phyloP scores from a whole-genome alignment of 202 grass and related monocot genomes.

The Zoysia matrella region DNA sequence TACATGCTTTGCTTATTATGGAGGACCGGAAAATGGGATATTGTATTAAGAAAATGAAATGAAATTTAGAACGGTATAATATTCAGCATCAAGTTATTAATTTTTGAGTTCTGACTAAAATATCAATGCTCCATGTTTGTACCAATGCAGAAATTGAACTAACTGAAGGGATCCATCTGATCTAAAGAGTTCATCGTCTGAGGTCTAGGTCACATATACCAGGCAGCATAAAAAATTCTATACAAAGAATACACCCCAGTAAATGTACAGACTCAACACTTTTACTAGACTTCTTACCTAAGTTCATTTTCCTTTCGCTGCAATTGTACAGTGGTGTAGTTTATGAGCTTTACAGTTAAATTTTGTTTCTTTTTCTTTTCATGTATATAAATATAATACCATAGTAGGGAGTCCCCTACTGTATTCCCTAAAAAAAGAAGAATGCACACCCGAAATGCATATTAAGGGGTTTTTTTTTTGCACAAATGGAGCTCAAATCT shows the following conservation, averaged over 20 bases:
- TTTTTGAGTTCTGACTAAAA: constrained; percentile 2
- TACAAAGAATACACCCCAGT: background rate
- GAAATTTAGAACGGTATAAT: background rate
- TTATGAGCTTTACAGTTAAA: no score
- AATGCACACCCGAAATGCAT: background rate
- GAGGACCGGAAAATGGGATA: background rate
- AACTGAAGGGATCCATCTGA: constrained; percentile 2
- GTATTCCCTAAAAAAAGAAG: background rate
- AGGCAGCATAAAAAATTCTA: constrained; percentile 15
- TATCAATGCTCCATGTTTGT: background rate
- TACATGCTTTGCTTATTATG: constrained; percentile 20
- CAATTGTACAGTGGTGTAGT: no score
- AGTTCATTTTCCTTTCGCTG: no score
- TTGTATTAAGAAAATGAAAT: background rate
- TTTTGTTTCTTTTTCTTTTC: no score
- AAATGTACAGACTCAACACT: no score
- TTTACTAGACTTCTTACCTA: no score
- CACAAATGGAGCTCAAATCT: background rate
- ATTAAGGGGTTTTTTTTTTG: background rate
- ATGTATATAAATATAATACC: background rate
- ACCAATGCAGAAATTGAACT: background rate
- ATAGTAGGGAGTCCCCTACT: background rate
- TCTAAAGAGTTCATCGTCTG: background rate
- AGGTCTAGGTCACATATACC: constrained; percentile 8
- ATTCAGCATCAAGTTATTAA: background rate